Evolutionary conservation across 1,139 yeast genomes (phyloP).

Genomic region (Torulaspora pretoriensis): DNA sequence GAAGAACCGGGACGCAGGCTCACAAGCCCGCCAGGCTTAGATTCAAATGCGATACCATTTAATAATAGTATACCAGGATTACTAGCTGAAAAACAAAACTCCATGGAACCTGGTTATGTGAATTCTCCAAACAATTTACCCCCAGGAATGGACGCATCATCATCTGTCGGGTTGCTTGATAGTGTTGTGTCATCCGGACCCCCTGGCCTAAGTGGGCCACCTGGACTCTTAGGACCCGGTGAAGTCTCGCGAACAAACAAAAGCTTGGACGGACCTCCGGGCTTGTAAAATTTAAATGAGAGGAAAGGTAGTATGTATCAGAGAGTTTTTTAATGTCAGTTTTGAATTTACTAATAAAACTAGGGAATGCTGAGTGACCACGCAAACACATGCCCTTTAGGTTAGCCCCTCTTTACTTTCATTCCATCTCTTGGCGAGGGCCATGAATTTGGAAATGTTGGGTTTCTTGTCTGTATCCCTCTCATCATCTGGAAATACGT

Average conservation of each 20-base stretch:
- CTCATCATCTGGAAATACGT: conserved; percentile 63
- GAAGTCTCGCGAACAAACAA: conserved; percentile 26
- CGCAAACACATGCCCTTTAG: neutral
- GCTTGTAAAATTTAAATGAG: conserved; percentile 11
- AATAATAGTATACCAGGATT: conserved; percentile 10
- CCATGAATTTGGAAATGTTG: conserved; percentile 50
- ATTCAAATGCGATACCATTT: conserved; percentile 1
- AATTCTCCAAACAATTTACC: neutral
- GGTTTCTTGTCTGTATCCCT: conserved; percentile 43
- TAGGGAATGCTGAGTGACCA: neutral
- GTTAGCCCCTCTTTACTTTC: conserved; percentile 15
- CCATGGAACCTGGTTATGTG: neutral
- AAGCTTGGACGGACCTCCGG: conserved; percentile 26
- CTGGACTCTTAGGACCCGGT: conserved; percentile 28
- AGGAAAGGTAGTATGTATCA: conserved; percentile 10
- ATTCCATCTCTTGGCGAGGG: conserved; percentile 61
- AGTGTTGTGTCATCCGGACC: neutral
- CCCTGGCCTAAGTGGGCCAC: conserved; percentile 23
- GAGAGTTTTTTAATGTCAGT: conserved; percentile 6
- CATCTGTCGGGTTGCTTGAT: conserved; percentile 5
- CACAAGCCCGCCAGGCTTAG: conserved; percentile 1
- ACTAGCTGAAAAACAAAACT: conserved; percentile 4
- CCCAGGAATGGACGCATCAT: conserved; percentile 5
- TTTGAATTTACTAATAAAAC: conserved; percentile 9
- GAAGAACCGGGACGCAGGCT: neutral